These are phyloP conservation scores for Pythium vanterpoolii DNA, from an alignment of 352 stramenopile genomes.

Conservation along the genomic window DNA sequence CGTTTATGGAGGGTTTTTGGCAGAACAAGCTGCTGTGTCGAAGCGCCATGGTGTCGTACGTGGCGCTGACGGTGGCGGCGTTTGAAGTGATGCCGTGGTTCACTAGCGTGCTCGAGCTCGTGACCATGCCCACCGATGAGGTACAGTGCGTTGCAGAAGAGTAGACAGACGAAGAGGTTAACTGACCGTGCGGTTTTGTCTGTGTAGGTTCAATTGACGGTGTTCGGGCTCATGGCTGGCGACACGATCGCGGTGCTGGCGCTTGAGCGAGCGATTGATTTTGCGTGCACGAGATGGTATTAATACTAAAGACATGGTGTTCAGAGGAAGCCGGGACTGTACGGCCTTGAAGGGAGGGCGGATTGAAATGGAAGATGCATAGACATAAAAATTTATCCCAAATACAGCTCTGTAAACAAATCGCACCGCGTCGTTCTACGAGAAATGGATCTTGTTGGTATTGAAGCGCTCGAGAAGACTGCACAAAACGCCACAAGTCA, in stretches of 20 bases:
- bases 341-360: too few species aligned
- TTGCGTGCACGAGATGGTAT: slow-evolving; percentile 6
- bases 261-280: slow-evolving; percentile 37
- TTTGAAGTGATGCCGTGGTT: slow-evolving; percentile 32
- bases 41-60: slow-evolving; percentile 32
- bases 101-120: slow-evolving; percentile 39
- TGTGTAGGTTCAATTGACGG: slow-evolving; percentile 33
- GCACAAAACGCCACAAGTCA: background rate
- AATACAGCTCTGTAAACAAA: too few species aligned
- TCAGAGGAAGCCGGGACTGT: background rate
- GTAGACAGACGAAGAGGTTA: background rate
- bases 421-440: slow-evolving; percentile 33
- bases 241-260: slow-evolving; percentile 49
- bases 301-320: background rate
- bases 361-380: too few species aligned
- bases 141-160: slow-evolving; percentile 14
- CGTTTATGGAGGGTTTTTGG: slow-evolving; percentile 57
- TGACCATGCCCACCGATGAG: slow-evolving; percentile 33
- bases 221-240: slow-evolving; percentile 51
- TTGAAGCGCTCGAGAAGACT: slow-evolving; percentile 96
- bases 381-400: too few species aligned
- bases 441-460: slow-evolving; percentile 96
- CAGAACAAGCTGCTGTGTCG: slow-evolving; percentile 34
- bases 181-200: slow-evolving; percentile 5
- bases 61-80: slow-evolving; percentile 24